These are phyloP conservation scores for Vicia faba DNA, from an alignment of 306 rosid species.

Conservation along the genomic window DNA sequence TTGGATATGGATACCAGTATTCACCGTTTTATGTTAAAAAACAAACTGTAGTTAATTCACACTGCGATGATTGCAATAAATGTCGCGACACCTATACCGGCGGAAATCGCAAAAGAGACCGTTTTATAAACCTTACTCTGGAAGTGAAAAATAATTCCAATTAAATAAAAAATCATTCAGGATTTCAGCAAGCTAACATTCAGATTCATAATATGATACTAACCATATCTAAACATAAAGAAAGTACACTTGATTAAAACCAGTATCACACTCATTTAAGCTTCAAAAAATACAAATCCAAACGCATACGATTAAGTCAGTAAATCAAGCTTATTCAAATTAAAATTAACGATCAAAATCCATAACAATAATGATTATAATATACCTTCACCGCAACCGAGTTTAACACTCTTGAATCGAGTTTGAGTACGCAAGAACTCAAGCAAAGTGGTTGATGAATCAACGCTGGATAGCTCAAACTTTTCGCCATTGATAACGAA, in stretches of 20 bases:
- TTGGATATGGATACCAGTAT: too few species aligned
- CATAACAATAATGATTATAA: neutral
- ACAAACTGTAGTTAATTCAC: too few species aligned
- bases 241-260: neutral
- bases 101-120: too few species aligned
- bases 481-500: conserved; percentile 70
- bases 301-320: neutral
- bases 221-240: neutral
- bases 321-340: neutral
- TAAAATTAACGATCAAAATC: neutral
- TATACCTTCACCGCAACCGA: conserved; percentile 89
- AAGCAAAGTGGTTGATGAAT: conserved; percentile 80
- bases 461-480: conserved; percentile 54
- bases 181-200: conserved; percentile 22
- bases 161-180: conserved; percentile 1
- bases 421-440: conserved; percentile 73
- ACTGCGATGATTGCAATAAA: too few species aligned
- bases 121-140: neutral
- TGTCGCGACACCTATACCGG: too few species aligned
- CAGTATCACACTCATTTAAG: neutral
- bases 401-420: conserved; percentile 84
- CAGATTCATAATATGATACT: neutral
- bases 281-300: neutral
- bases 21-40: too few species aligned
- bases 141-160: conserved; percentile 23